Evolutionary conservation across 2,329 filamentous ascomycete species (phyloP).

Genomic region (Claviceps maximensis): DNA sequence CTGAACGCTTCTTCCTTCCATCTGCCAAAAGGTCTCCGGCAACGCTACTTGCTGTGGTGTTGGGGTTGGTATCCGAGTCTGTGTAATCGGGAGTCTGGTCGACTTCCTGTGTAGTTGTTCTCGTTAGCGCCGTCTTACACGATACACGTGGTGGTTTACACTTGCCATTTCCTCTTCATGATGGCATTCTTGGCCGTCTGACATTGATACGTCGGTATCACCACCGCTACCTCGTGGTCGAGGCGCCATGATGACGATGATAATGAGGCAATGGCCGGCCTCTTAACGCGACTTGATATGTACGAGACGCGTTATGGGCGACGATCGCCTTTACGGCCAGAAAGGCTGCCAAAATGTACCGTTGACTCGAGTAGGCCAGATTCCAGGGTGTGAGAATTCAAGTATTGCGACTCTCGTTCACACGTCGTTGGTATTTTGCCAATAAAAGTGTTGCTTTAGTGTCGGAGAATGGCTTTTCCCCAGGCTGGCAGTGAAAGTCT

Average conservation of each 20-base stretch:
- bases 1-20: constrained; percentile 72
- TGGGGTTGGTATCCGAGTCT: constrained; percentile 54
- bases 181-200: constrained; percentile 38
- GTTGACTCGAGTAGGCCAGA: neutral
- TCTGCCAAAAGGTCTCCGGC: constrained; percentile 61
- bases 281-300: constrained; percentile 39
- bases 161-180: constrained; percentile 38
- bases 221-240: constrained; percentile 38
- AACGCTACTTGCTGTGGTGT: constrained; percentile 70
- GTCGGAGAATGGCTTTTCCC: constrained; percentile 21
- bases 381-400: neutral
- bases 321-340: constrained; percentile 3
- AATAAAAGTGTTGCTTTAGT: constrained; percentile 4
- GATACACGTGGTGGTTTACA: neutral
- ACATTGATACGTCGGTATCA: constrained; percentile 51
- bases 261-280: constrained; percentile 17
- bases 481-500: constrained; percentile 17
- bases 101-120: constrained; percentile 32
- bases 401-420: neutral
- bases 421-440: constrained; percentile 5
- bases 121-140: neutral
- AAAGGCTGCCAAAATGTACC: neutral
- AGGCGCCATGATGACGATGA: constrained; percentile 40
- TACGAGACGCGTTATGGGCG: constrained; percentile 30
- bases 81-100: constrained; percentile 55